A percentile compares a stretch with the other conserved stretches of the same genome.
Conservation (phyloP, 208 protist species). For the Crithidia fasciculata region DNA sequence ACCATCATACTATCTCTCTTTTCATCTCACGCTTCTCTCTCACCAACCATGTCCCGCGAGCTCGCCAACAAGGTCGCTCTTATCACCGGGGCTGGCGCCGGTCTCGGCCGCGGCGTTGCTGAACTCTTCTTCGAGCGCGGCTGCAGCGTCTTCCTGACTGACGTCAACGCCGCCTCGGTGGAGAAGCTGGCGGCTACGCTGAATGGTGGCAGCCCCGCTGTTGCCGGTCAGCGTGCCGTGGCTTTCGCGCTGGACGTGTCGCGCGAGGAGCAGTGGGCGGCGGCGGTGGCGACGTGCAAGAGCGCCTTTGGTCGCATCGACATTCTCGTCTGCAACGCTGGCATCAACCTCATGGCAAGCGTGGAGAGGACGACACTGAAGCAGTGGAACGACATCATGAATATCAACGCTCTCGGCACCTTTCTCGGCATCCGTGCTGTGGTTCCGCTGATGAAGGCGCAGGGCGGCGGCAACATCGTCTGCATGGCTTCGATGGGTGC, state of each 20-base stretch:
- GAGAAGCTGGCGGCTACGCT: neutral
- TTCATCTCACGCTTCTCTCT: neutral
- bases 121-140: neutral
- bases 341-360: neutral
- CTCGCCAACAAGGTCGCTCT: neutral
- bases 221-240: neutral
- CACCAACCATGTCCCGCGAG: neutral
- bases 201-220: neutral
- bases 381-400: neutral
- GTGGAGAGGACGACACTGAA: neutral
- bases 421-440: neutral
- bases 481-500: neutral
- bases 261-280: neutral
- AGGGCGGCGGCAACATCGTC: neutral
- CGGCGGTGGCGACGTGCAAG: neutral
- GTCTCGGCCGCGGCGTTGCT: neutral
- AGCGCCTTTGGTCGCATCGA: neutral
- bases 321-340: slow-evolving; percentile 1
- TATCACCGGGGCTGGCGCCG: neutral
- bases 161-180: neutral
- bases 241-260: neutral
- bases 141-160: neutral
- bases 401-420: neutral
- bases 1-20: neutral
- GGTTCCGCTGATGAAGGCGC: neutral